These are phyloP conservation scores for Emergomyces africanus DNA, from an alignment of 2,329 filamentous ascomycete genomes.

Conservation along the genomic window DNA sequence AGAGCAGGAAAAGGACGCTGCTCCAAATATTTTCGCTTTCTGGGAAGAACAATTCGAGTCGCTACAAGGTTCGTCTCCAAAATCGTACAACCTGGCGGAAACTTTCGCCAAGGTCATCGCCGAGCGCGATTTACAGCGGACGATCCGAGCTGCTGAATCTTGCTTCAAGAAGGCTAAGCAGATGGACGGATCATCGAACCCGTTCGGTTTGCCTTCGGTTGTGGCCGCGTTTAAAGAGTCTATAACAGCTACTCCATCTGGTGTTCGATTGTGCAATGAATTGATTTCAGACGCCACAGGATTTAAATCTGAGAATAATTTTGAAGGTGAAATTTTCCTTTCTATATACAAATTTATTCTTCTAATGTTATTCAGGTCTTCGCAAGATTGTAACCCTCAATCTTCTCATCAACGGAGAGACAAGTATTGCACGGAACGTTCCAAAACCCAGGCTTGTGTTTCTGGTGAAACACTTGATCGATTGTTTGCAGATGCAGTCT, in stretches of 20 bases:
- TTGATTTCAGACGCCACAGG: slow-evolving; percentile 47
- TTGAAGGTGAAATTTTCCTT: slow-evolving; percentile 26
- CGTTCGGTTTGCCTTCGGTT: slow-evolving; percentile 35
- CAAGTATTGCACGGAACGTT: slow-evolving; percentile 33
- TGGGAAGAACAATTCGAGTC: slow-evolving; percentile 26
- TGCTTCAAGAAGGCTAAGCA: slow-evolving; percentile 24
- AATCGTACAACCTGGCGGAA: slow-evolving; percentile 28
- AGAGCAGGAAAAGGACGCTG: not conserved
- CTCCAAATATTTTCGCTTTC: slow-evolving; percentile 14
- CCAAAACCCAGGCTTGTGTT: slow-evolving; percentile 60
- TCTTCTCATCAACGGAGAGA: slow-evolving; percentile 37
- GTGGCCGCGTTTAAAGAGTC: slow-evolving; percentile 38
- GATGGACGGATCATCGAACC: slow-evolving; percentile 26
- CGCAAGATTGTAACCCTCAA: slow-evolving; percentile 43
- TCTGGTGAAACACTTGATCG: slow-evolving; percentile 63
- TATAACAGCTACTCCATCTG: slow-evolving; percentile 35
- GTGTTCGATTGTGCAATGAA: slow-evolving; percentile 46
- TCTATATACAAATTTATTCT: not conserved
- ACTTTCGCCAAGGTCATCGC: slow-evolving; percentile 29
- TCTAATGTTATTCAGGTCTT: slow-evolving; percentile 25
- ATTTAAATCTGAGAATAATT: slow-evolving; percentile 31
- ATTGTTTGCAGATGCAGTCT: slow-evolving; percentile 54
- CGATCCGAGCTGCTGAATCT: slow-evolving; percentile 19
- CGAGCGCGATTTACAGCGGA: slow-evolving; percentile 17
- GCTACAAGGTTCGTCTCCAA: slow-evolving; percentile 19